These are phyloP conservation scores for Termitomyces sp. DNA, from an alignment of 768 basidiomycete genomes.

Conservation along the genomic window DNA sequence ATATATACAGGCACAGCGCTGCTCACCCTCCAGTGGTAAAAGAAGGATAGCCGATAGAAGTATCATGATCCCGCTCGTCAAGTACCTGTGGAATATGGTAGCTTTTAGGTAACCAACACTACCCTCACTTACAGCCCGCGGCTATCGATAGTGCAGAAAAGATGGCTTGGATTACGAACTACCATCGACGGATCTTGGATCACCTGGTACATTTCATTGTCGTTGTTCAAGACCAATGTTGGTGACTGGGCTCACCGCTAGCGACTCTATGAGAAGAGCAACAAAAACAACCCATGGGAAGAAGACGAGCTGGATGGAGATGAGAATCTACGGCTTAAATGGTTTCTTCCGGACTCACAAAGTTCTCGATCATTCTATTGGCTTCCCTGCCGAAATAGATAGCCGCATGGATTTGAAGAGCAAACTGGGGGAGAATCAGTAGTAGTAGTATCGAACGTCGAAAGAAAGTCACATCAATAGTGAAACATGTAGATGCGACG, in stretches of 20 bases:
- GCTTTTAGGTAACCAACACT: not conserved
- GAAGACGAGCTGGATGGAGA: not conserved
- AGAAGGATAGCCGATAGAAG: not conserved
- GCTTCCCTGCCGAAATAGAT: not conserved
- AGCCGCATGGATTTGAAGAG: not conserved
- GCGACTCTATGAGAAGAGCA: not conserved
- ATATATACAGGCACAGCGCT: no score
- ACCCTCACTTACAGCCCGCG: not conserved
- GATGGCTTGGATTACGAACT: not conserved
- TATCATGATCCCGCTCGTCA: not conserved
- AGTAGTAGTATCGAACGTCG: not conserved
- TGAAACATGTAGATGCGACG: constrained; percentile 5
- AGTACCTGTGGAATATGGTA: not conserved
- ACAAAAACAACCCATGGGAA: constrained; percentile 1
- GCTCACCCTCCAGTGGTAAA: not conserved
- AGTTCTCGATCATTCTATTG: not conserved
- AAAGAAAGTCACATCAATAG: not conserved
- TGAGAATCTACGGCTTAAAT: not conserved
- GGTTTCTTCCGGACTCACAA: not conserved
- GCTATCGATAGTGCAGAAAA: not conserved
- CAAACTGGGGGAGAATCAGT: not conserved
- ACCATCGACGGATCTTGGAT: not conserved
- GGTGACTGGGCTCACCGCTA: not conserved
- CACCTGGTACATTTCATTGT: not conserved
- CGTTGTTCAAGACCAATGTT: not conserved